Evolutionary conservation across 371 early-diverging fungal genomes (phyloP).

Genomic region (Fennellomyces sp.): DNA sequence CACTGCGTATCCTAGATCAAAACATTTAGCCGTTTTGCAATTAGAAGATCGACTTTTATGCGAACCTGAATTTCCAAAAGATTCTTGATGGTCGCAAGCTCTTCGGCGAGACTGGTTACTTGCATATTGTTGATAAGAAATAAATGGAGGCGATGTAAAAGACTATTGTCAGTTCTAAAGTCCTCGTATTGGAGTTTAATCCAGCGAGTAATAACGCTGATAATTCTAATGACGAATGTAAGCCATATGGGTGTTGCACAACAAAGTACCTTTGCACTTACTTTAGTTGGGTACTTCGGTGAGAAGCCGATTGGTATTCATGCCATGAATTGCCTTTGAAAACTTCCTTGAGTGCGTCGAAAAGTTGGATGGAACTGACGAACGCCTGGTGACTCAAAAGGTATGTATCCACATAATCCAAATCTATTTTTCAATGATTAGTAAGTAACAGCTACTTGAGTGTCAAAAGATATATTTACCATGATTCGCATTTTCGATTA

Average conservation of each 20-base stretch:
- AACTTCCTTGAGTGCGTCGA: conserved; percentile 46
- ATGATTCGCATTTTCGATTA: conserved; percentile 64
- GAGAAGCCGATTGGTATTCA: not conserved
- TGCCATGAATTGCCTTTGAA: conserved; percentile 34
- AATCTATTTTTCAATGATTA: conserved; percentile 29
- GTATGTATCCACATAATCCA: conserved; percentile 66
- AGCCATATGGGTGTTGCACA: not conserved
- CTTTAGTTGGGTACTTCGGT: not conserved
- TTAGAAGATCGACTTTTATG: too few species aligned
- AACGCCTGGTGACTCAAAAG: conserved; percentile 60
- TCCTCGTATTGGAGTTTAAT: conserved; percentile 60
- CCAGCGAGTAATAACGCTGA: conserved; percentile 67
- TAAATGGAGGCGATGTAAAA: conserved; percentile 29
- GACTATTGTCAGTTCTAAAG: conserved; percentile 44
- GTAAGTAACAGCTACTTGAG: not conserved
- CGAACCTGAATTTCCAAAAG: conserved; percentile 1
- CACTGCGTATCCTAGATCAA: not conserved
- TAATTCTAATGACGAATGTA: conserved; percentile 41
- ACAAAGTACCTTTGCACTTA: not conserved
- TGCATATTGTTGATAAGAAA: conserved; percentile 28
- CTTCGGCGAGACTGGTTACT: conserved; percentile 24
- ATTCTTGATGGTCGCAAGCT: conserved; percentile 26
- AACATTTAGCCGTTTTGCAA: conserved; percentile 1
- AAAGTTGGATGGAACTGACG: conserved; percentile 52
- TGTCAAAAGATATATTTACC: conserved; percentile 24